Percentiles rank a stretch among this genome's conserved stretches.
Conservation (phyloP, 75 land plant genomes). For the Gnetum montanum region DNA sequence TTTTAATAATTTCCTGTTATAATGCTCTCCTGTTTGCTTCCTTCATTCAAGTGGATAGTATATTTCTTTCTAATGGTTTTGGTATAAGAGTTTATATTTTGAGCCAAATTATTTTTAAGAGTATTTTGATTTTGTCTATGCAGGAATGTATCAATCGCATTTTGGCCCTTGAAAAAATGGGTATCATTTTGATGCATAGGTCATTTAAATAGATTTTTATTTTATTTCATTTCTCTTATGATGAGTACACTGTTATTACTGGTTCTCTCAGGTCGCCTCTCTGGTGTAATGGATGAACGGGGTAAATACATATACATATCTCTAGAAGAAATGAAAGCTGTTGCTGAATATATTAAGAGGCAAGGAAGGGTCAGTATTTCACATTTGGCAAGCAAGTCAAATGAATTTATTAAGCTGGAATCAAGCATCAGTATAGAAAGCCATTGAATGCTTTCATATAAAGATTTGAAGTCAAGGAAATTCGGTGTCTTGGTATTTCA, state of each 20-base stretch:
- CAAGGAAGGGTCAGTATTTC: constrained; percentile 91
- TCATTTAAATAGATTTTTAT: background rate
- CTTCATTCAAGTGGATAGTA: no score
- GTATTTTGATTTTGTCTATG: constrained; percentile 14
- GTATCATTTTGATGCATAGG: constrained; percentile 30
- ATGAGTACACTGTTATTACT: background rate
- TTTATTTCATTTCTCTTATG: background rate
- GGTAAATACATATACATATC: constrained; percentile 98
- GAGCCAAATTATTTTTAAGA: no score
- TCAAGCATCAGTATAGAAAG: constrained; percentile 47
- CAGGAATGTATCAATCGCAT: constrained; percentile 95
- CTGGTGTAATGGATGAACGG: constrained; percentile 98
- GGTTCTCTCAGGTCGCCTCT: constrained; percentile 61
- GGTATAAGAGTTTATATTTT: no score
- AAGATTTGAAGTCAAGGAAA: constrained; percentile 2
- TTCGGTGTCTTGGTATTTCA: no score
- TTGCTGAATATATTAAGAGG: constrained; percentile 91
- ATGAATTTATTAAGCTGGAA: constrained; percentile 95
- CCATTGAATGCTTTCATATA: background rate
- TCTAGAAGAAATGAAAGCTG: constrained; percentile 91
- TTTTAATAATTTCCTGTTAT: no score
- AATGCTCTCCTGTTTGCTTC: no score
- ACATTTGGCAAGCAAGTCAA: constrained; percentile 90
- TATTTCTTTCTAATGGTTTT: no score
- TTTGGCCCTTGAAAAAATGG: constrained; percentile 69